phyloP scores from a whole-genome alignment of 1,284 basidiomycete species.

The Trametes hirsuta region DNA sequence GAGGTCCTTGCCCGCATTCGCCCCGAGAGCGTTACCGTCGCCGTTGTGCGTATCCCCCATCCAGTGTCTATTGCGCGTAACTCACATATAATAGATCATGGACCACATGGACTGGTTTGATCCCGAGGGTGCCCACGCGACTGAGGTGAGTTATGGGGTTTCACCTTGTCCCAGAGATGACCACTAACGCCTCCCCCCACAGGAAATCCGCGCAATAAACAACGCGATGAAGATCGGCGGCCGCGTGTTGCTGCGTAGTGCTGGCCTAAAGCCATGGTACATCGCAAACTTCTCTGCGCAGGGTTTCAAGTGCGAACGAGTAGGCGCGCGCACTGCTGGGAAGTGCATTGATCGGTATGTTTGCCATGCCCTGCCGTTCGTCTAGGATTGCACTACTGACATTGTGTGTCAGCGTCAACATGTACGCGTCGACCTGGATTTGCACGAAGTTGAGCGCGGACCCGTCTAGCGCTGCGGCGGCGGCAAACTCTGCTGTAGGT shows the following conservation, averaged over 20 bases:
- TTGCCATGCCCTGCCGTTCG: too few species aligned
- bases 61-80: too few species aligned
- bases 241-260: conserved; percentile 26
- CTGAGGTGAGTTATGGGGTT: conserved; percentile 1
- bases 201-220: conserved; percentile 27
- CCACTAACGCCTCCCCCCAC: too few species aligned
- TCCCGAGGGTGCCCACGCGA: conserved; percentile 19
- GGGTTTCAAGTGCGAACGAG: conserved; percentile 26
- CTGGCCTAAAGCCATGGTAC: conserved; percentile 27
- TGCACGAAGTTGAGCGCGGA: conserved; percentile 23
- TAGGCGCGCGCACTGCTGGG: conserved; percentile 20
- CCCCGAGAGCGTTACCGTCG: conserved; percentile 25
- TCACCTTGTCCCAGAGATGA: neutral
- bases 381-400: neutral
- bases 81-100: conserved; percentile 20
- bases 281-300: conserved; percentile 24
- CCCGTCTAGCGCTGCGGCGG: conserved; percentile 2
- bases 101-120: conserved; percentile 31
- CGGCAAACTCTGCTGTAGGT: neutral
- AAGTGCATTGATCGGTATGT: conserved; percentile 25
- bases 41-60: conserved; percentile 11
- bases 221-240: conserved; percentile 28
- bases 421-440: conserved; percentile 30
- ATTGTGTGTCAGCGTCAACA: conserved; percentile 20
- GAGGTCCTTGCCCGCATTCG: conserved; percentile 27